Percentiles rank a stretch among this genome's conserved stretches.
Conservation (phyloP, 169 alveolate genomes). For the Eimeria zaria region DNA sequence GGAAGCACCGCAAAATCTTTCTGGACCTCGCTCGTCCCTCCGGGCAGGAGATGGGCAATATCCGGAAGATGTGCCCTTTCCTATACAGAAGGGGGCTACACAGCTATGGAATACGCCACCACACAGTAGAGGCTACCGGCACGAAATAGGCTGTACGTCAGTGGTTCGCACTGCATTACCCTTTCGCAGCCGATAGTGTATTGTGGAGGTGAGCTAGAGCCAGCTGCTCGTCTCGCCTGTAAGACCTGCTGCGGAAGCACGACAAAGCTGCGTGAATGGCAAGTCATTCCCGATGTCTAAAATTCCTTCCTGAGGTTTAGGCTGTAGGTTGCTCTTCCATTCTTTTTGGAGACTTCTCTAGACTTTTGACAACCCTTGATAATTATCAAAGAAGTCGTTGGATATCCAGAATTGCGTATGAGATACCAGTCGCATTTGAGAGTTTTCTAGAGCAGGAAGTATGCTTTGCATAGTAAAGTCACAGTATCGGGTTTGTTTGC, state of each 20-base stretch:
- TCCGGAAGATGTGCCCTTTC: background rate
- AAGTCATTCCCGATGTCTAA: too few relatives aligned
- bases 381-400: background rate
- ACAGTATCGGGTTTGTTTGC: background rate
- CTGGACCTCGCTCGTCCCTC: background rate
- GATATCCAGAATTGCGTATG: background rate
- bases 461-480: background rate
- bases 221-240: background rate
- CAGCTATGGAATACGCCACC: background rate
- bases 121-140: background rate
- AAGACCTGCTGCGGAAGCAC: background rate
- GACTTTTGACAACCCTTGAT: background rate
- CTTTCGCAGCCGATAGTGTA: background rate
- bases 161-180: background rate
- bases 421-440: too few relatives aligned
- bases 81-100: background rate
- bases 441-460: background rate
- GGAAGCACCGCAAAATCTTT: background rate
- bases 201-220: background rate
- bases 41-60: background rate
- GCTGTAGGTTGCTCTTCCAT: background rate
- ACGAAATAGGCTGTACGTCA: background rate
- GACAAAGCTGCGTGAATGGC: background rate
- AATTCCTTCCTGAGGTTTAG: background rate
- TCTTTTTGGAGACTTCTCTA: background rate